These are phyloP conservation scores for Colletotrichum trifolii DNA, from an alignment of 2,329 filamentous ascomycete species.

Conservation along the genomic window DNA sequence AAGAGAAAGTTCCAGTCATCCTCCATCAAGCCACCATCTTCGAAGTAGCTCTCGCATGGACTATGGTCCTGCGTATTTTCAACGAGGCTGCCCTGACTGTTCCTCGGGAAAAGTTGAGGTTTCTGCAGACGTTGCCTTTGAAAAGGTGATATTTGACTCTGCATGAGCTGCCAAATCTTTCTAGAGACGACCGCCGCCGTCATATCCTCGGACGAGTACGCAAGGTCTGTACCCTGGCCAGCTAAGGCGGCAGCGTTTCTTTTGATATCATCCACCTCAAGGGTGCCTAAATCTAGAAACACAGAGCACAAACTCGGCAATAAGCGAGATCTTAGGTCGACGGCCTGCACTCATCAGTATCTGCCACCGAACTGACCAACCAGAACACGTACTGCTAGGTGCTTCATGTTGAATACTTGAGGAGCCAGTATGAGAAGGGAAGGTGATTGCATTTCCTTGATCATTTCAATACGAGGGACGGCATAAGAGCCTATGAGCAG, in stretches of 20 bases:
- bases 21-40: no score
- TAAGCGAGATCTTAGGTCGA: conserved; percentile 2
- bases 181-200: not conserved
- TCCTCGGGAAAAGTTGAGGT: no score
- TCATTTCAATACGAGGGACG: conserved; percentile 35
- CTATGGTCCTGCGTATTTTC: not conserved
- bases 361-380: not conserved
- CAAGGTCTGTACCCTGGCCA: not conserved
- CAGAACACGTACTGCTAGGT: conserved; percentile 49
- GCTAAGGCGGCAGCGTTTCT: not conserved
- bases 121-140: not conserved
- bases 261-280: not conserved
- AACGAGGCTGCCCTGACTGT: not conserved
- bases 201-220: not conserved
- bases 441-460: conserved; percentile 32
- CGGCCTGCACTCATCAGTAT: conserved; percentile 8
- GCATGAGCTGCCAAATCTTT: not conserved
- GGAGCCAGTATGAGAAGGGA: conserved; percentile 46
- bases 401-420: conserved; percentile 49
- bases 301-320: conserved; percentile 3
- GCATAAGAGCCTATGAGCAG: not conserved
- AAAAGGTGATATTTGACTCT: not conserved
- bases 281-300: not conserved
- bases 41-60: no score
- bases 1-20: no score